phyloP scores from a whole-genome alignment of 768 basidiomycete species.

The Lentinula raphanica region DNA sequence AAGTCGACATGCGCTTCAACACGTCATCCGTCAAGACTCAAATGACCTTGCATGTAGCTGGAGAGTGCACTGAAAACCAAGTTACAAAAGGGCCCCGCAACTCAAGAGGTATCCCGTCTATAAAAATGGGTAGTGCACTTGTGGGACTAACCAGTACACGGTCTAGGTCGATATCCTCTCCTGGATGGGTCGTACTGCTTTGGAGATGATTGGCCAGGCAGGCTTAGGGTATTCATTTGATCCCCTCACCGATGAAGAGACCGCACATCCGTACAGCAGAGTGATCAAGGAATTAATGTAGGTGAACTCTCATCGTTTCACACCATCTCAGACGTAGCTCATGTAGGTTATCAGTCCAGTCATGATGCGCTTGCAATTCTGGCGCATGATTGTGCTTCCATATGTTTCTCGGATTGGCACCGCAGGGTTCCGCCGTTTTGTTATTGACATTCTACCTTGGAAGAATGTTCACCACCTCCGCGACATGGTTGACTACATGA shows the following conservation, averaged over 20 bases:
- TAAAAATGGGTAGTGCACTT: conserved; percentile 6
- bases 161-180: conserved; percentile 1
- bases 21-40: no score
- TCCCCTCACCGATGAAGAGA: not conserved
- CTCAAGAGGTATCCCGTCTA: not conserved
- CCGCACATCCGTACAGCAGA: not conserved
- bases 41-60: not conserved
- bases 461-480: conserved; percentile 17
- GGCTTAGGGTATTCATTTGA: conserved; percentile 4
- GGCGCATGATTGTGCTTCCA: conserved; percentile 17
- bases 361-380: not conserved
- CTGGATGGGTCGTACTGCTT: conserved; percentile 3
- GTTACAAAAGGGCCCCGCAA: not conserved
- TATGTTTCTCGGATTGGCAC: conserved; percentile 19
- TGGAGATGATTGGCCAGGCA: conserved; percentile 1
- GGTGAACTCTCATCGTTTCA: not conserved
- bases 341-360: not conserved
- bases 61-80: not conserved
- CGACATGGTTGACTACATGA: conserved; percentile 24
- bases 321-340: not conserved
- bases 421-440: conserved; percentile 21
- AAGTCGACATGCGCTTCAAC: not conserved
- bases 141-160: not conserved
- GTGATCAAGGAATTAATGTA: not conserved
- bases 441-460: conserved; percentile 18